Conservation (phyloP, 2,329 filamentous ascomycete genomes). For the Grosmannia clavigera region DNA sequence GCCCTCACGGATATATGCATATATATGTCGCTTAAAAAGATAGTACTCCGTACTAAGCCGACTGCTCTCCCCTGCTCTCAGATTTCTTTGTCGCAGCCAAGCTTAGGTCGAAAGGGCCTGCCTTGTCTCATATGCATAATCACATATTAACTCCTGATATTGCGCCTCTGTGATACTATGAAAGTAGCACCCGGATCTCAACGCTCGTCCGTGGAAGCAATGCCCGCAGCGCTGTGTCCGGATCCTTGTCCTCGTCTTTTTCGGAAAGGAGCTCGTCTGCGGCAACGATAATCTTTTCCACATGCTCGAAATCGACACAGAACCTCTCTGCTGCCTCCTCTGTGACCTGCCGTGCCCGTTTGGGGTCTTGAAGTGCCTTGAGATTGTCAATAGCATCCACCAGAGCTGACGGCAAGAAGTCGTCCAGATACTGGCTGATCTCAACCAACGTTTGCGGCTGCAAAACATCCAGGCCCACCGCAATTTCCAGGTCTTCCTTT, state of each 20-base stretch:
- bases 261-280: conserved; percentile 24
- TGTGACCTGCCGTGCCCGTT: conserved; percentile 61
- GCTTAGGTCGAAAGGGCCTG: not conserved
- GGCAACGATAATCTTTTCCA: conserved; percentile 37
- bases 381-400: conserved; percentile 85
- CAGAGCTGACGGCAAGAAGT: conserved; percentile 82
- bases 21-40: not conserved
- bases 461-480: conserved; percentile 42
- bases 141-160: not conserved
- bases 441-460: conserved; percentile 47
- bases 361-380: conserved; percentile 58
- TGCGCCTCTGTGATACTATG: conserved; percentile 20
- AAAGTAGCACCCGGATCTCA: conserved; percentile 47
- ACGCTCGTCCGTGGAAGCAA: conserved; percentile 47
- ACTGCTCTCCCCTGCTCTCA: no score
- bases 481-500: conserved; percentile 36
- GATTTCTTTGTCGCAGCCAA: not conserved
- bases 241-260: conserved; percentile 16
- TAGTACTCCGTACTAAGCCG: not conserved
- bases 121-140: not conserved
- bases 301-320: conserved; percentile 65
- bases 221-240: conserved; percentile 20
- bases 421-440: conserved; percentile 68
- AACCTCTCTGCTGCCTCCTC: conserved; percentile 76
- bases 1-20: not conserved